Conservation (phyloP, 2,329 filamentous ascomycete species). For the Fusarium incarnatum region DNA sequence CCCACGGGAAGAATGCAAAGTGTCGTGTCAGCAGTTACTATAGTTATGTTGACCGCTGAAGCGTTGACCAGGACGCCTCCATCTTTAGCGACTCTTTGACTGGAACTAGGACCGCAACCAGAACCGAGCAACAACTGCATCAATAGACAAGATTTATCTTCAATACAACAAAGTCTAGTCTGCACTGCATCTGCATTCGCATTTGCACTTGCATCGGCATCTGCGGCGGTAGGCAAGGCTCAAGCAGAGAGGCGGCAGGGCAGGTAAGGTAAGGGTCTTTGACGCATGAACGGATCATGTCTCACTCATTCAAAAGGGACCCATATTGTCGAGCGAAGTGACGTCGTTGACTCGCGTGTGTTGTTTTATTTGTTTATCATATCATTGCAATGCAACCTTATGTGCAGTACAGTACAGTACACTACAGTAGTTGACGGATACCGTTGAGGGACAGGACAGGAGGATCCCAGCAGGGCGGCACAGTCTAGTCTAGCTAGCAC, state of each 20-base stretch:
- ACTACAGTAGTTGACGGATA: neutral
- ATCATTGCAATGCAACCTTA: constrained; percentile 3
- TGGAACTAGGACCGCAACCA: neutral
- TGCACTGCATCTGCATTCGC: neutral
- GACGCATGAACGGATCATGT: constrained; percentile 20
- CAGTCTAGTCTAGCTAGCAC: neutral
- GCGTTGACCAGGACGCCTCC: neutral
- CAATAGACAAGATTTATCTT: neutral
- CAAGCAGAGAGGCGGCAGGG: neutral
- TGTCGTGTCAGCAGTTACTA: neutral
- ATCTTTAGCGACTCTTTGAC: neutral
- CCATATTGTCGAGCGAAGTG: constrained; percentile 29
- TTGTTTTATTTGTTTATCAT: constrained; percentile 5
- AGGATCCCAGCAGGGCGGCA: neutral
- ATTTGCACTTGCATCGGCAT: neutral
- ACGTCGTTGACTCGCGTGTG: constrained; percentile 32
- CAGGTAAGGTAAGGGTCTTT: constrained; percentile 9
- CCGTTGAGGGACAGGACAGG: neutral
- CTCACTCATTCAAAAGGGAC: constrained; percentile 11
- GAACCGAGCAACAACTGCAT: neutral
- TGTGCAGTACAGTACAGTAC: neutral
- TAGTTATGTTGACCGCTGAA: constrained; percentile 12
- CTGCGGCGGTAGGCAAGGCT: neutral
- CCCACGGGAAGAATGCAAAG: constrained; percentile 26
- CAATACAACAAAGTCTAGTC: neutral